Conservation (phyloP, 768 basidiomycete genomes). For the Termitomyces sp. region DNA sequence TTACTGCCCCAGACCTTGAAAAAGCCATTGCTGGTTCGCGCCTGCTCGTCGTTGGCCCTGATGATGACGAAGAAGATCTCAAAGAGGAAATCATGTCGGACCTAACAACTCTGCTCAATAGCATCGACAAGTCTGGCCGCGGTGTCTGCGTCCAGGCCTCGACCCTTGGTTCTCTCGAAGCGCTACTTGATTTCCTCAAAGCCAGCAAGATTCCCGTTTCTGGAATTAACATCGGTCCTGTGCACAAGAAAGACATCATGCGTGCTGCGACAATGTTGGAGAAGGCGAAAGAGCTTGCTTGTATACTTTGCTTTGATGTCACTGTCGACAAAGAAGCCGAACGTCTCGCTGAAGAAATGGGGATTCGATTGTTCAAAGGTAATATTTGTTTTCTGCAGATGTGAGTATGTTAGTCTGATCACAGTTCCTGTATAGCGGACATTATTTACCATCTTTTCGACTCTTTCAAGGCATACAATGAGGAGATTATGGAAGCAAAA, state of each 20-base stretch:
- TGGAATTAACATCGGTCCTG: conserved; percentile 96
- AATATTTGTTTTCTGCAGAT: not conserved
- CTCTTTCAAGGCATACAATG: conserved; percentile 91
- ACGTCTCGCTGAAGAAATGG: conserved; percentile 88
- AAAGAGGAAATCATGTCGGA: conserved; percentile 97
- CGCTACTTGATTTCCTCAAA: conserved; percentile 93
- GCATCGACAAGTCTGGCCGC: conserved; percentile 91
- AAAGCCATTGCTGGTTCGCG: conserved; percentile 98
- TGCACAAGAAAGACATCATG: conserved; percentile 95
- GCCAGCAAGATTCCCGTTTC: conserved; percentile 95
- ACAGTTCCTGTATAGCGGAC: conserved; percentile 58
- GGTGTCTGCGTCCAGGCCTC: conserved; percentile 98
- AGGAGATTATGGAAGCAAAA: conserved; percentile 90
- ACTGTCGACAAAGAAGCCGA: conserved; percentile 92
- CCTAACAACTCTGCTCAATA: conserved; percentile 81
- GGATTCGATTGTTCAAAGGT: conserved; percentile 94
- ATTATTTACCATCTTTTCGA: conserved; percentile 99
- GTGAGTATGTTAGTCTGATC: conserved; percentile 3
- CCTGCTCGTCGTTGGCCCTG: conserved; percentile 86
- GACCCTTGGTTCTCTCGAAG: conserved; percentile 95
- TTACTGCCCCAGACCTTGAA: conserved; percentile 91
- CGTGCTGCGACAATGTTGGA: conserved; percentile 92
- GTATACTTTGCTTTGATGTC: conserved; percentile 97
- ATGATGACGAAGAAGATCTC: conserved; percentile 95
- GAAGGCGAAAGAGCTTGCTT: conserved; percentile 91